phyloP scores from a whole-genome alignment of 2,329 filamentous ascomycete species.

The Verticillium tricorpus region DNA sequence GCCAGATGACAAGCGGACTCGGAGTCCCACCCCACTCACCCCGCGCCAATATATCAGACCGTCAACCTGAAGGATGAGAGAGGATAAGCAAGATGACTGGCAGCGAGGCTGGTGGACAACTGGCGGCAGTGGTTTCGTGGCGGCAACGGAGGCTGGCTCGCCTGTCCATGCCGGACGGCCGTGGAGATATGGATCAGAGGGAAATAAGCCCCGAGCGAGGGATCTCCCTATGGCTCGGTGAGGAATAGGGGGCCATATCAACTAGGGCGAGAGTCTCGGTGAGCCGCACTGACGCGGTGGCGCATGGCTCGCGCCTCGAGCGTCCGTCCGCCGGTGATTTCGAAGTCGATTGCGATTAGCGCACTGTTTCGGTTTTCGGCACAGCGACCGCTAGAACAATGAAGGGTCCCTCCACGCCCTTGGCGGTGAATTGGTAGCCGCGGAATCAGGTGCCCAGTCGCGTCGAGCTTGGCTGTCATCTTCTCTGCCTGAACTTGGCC shows the following conservation, averaged over 20 bases:
- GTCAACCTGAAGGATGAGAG: neutral
- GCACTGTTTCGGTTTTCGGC: neutral
- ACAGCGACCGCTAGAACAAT: neutral
- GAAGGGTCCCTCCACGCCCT: neutral
- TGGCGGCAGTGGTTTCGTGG: neutral
- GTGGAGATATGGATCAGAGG: constrained; percentile 2
- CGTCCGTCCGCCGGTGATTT: neutral
- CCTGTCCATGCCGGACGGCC: neutral
- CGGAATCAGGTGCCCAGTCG: neutral
- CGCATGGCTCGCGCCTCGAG: neutral
- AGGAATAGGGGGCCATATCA: neutral
- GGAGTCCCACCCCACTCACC: no score
- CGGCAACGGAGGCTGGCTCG: neutral
- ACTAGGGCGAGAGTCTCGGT: neutral
- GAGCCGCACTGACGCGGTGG: neutral
- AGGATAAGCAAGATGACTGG: neutral
- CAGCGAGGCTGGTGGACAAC: neutral
- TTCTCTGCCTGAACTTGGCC: neutral
- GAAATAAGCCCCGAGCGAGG: neutral
- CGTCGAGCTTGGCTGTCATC: neutral
- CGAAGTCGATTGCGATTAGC: neutral
- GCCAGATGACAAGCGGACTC: neutral
- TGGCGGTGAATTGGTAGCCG: neutral
- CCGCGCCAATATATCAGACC: no score
- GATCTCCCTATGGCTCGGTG: neutral